Percentiles rank a stretch among this genome's conserved stretches.
Conservation (phyloP, 768 basidiomycete genomes). For the Tulasnella sp. region DNA sequence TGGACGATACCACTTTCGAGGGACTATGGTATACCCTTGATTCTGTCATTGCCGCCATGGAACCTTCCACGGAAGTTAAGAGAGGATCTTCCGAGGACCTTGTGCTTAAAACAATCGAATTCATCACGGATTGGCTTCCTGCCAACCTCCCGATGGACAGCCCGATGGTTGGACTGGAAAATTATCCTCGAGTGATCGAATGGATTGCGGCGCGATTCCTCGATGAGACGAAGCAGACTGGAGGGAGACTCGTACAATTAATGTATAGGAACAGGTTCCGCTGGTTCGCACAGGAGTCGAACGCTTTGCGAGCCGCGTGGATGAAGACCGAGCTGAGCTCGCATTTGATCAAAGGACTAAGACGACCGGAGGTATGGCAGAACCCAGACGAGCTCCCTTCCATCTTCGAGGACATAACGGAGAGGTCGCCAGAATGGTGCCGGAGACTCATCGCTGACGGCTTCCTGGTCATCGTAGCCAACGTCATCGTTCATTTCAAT, state of each 20-base stretch:
- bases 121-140: background rate
- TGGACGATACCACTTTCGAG: too few relatives aligned
- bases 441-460: background rate
- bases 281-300: background rate
- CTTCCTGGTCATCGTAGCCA: background rate
- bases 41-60: too few relatives aligned
- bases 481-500: background rate
- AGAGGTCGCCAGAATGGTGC: background rate
- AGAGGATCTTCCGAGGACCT: too few relatives aligned
- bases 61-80: too few relatives aligned
- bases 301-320: background rate
- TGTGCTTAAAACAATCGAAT: background rate
- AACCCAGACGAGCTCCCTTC: background rate
- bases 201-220: background rate
- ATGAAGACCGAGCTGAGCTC: background rate
- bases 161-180: background rate
- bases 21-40: too few relatives aligned
- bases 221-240: background rate
- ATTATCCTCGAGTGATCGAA: background rate
- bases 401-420: background rate
- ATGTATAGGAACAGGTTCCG: background rate
- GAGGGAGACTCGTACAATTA: background rate
- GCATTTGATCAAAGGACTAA: too few relatives aligned
- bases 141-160: background rate
- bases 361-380: background rate